These are phyloP conservation scores for Zymoseptoria crescenta DNA, from an alignment of 2,329 filamentous ascomycete genomes.

Conservation along the genomic window DNA sequence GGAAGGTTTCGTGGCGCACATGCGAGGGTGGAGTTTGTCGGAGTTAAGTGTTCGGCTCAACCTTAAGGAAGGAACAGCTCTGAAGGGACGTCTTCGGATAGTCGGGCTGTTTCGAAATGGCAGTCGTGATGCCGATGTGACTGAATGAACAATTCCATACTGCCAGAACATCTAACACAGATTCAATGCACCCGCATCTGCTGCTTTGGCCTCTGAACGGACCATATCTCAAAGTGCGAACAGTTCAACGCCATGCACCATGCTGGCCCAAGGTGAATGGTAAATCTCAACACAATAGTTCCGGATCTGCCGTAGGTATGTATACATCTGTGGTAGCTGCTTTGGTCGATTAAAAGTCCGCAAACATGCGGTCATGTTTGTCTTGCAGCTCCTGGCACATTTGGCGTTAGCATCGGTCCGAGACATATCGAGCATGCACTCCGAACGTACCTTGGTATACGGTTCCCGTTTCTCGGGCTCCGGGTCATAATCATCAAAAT, in stretches of 20 bases:
- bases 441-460: slow-evolving; percentile 49
- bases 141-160: neutral
- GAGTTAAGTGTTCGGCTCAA: neutral
- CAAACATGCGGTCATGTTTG: slow-evolving; percentile 64
- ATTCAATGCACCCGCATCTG: neutral
- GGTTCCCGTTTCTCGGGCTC: slow-evolving; percentile 57
- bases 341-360: slow-evolving; percentile 51
- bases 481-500: slow-evolving; percentile 77
- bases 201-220: neutral
- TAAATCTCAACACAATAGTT: slow-evolving; percentile 13
- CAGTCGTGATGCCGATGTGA: neutral
- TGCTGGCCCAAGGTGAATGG: slow-evolving; percentile 11
- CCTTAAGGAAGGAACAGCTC: no score
- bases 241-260: slow-evolving; percentile 11
- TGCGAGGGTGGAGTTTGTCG: neutral
- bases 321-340: neutral
- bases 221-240: neutral
- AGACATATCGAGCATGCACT: neutral
- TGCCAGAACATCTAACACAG: neutral
- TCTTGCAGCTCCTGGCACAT: slow-evolving; percentile 48
- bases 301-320: slow-evolving; percentile 1
- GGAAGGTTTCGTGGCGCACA: neutral
- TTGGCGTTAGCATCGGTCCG: neutral
- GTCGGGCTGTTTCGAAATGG: neutral
- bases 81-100: neutral